A percentile compares a stretch with the other conserved stretches of the same genome.
Conservation (phyloP, 768 basidiomycete genomes). For the Cubamyces sp. region DNA sequence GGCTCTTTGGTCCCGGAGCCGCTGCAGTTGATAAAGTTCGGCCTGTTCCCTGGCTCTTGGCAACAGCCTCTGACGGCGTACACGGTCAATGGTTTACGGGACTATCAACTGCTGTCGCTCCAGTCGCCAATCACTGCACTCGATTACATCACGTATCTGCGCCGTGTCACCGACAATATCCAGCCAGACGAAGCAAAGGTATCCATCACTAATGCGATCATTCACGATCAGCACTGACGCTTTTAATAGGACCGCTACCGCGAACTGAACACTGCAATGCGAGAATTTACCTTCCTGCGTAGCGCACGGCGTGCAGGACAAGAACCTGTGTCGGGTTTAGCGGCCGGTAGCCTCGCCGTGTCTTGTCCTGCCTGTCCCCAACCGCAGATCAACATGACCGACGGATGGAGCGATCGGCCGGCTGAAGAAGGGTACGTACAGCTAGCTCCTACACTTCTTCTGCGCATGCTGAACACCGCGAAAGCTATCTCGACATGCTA, state of each 20-base stretch:
- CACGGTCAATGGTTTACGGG: background rate
- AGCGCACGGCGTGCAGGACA: background rate
- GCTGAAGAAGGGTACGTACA: background rate
- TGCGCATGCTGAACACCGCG: background rate
- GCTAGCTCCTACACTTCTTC: background rate
- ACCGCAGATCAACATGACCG: constrained; percentile 25
- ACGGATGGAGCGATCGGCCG: constrained; percentile 17
- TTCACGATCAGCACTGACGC: background rate
- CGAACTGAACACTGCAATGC: background rate
- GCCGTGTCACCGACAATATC: constrained; percentile 1
- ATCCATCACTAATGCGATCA: background rate
- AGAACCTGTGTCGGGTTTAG: background rate
- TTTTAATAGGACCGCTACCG: constrained; percentile 10
- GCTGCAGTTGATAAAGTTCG: background rate
- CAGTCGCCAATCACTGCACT: constrained; percentile 1
- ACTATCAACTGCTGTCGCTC: constrained; percentile 6
- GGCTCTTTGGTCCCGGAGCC: background rate
- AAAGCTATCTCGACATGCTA: constrained; percentile 18
- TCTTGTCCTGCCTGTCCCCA: constrained; percentile 32
- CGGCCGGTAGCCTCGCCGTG: constrained; percentile 20
- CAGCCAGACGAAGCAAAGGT: background rate
- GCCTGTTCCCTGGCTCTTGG: constrained; percentile 5
- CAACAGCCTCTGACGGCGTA: background rate
- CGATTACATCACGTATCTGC: constrained; percentile 1
- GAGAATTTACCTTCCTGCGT: constrained; percentile 11